Base-by-base conservation (phyloP, 2,329 filamentous ascomycete genomes). In the Fusarium cyanostomum region DNA sequence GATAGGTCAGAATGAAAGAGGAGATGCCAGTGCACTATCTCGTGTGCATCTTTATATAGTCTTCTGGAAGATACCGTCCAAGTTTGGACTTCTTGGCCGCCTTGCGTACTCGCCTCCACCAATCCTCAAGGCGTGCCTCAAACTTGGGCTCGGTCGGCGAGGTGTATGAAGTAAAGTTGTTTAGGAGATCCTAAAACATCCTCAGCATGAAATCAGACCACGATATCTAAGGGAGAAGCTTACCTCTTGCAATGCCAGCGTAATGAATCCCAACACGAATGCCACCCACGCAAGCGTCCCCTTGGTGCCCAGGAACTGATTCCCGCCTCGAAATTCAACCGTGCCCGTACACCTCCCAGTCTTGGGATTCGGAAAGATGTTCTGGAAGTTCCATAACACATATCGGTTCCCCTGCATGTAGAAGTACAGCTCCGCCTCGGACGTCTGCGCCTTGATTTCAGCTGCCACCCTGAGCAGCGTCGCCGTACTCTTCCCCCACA, bases 381-480 rank as follows among this genome's bases (percentile, higher is more conserved):
- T 78, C 52, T 77, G 73, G 43, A 79, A 78, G 49, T 78, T 78
- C 77, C 77, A 78, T 33, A 78, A 60, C 10, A 78, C 77, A 52
- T 78, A 77, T 15, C 76, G 72, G 59, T 72, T 74, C 8, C 72
- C 75, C 66, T 78, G 77, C 73, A 78, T 78, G 66, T 78, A 77
- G 28, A 69, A 66, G 62, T 67, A 77, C 37, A 78, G 56, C 10
- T 76, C 73, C 21, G 48, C 64, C 67, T 77, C 75, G 12, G 56
- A 64, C 21, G 55, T 51, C 30, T 52, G 56, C 7, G 66, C 56
- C 35, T 52, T 63, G 38, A 78, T 74, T 33, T 73, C 69, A 30
- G 63, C 56, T 4, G 75, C 76, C 16, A 77, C 71, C 42, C 59
- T 67, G 13, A 60, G 62, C 46, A 78, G 59, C 3, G 66, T 46